Base-by-base conservation (phyloP, 768 basidiomycete genomes). In the Panellus pusillus region DNA sequence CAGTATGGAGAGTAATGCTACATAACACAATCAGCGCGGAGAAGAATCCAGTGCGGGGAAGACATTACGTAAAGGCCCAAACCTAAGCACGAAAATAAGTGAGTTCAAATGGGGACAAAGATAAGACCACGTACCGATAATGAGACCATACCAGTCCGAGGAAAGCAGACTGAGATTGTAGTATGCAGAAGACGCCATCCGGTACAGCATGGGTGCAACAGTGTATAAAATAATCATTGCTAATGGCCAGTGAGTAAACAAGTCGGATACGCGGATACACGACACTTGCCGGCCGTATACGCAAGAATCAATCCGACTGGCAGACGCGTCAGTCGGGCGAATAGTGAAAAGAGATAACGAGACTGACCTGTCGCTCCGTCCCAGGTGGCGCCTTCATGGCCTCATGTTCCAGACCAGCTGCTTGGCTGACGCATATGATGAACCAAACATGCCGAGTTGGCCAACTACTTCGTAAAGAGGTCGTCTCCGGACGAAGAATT, bases 221-320 rank as follows among this genome's bases (percentile, higher is more conserved):
- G 91, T 93, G 65, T 94, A 94, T 47, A 94, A 68, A 57, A 91
- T 85, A 52, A 89, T 74, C 91, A 93, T 87, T 1, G 92, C 90
- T 80, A 72, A 66, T 18, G 74, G 61, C 27, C 19, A 14, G 32
- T 55, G 14, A 42, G 58, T 32, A 63, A 38, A 56, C n/a, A 32
- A 56, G 9, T 41, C 35, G 55, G 20, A 52, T 36, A 47, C n/a
- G 36, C n/a, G 42, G 27, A 14, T 19, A 41, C 32, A 36, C 24
- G 31, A 47, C 7, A 66, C 68, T 9, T 57, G 76, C 78, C 65
- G 42, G 62, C 65, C 27, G 70, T 75, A 40, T 70, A 76, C 18
- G 73, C 70, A 53, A 77, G 52, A 42, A 81, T 58, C 11, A 80
- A 63, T 11, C 79, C 79, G 59, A 79, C 78, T 77, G 44, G 18